Base-by-base conservation (phyloP, 805 yeast species). In the Cyberlindnera nakhonratchasimensis region DNA sequence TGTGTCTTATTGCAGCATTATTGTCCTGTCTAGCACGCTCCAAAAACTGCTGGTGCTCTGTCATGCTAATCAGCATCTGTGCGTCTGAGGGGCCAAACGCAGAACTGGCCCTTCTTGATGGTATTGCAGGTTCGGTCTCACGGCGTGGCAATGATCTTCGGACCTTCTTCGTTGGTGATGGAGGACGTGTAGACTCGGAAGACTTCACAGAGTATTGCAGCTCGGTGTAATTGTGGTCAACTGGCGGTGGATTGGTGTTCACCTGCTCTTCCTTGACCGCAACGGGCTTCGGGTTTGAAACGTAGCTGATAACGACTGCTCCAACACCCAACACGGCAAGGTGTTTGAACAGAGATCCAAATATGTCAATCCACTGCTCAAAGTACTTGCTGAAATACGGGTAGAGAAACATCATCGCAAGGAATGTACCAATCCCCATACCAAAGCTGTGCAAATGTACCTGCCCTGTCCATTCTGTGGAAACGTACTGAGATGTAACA, bases 361-460 rank as follows among this genome's bases (percentile, higher is more conserved):
- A 24, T 3, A 59, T 31, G 0, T 50, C 28, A 1, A 57, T 39
- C 59, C 61, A 58, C 13, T 55, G 51, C 19, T 53, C 56, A 5
- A 60, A 19, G 19, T 52, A 52, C 9, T 37, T 46, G 12, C 47
- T 40, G 1, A 57, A 14, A 36, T 42, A 54, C 1, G 63, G 64
- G 17, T 54, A 58, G 6, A 57, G 14, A 11, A 53, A 13, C n/a
- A 53, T 37, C 21, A 53, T 34, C 2, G 44, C 10, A 1, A 40
- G n/a, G 2, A 61, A 49, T 28, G 48, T 7, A 1, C 46, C 42
- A 8, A 53, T 38, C 1, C 64, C 64, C 2, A 54, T 26, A 0
- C 45, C 41, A 35, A 58, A 61, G 13, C 61, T 54, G 14, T 59
- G 58, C 1, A 61, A 28, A 37, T 61, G 64, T 2, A 61, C 12